These are phyloP conservation scores for Penicillium sp. DNA, from an alignment of 2,329 filamentous ascomycete genomes.

Conservation along the genomic window DNA sequence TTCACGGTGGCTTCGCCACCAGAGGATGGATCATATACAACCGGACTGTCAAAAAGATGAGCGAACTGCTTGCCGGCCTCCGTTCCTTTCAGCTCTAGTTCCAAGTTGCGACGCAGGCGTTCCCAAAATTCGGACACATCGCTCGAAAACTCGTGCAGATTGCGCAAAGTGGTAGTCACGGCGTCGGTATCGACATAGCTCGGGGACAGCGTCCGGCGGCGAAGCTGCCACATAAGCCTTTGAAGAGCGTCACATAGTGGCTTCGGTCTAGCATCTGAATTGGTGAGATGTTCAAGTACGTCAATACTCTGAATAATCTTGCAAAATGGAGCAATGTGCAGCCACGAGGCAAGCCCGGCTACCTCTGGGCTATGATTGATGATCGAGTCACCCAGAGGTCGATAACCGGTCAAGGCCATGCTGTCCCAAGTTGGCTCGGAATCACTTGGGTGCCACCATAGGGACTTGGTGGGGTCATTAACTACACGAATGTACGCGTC, in stretches of 20 bases:
- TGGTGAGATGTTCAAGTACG: conserved; percentile 46
- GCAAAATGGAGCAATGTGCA: conserved; percentile 60
- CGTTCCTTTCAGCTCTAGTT: conserved; percentile 52
- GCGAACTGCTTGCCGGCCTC: conserved; percentile 41
- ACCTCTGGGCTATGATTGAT: conserved; percentile 50
- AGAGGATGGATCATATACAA: conserved; percentile 5
- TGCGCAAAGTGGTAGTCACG: conserved; percentile 42
- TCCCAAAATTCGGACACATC: conserved; percentile 59
- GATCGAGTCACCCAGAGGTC: conserved; percentile 48
- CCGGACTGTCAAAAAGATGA: conserved; percentile 49
- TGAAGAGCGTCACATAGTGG: conserved; percentile 53
- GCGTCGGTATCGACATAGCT: conserved; percentile 43
- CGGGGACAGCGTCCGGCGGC: conserved; percentile 42
- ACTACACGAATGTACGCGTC: conserved; percentile 61
- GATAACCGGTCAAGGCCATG: conserved; percentile 56
- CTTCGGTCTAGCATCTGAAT: conserved; percentile 49
- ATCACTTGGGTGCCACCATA: conserved; percentile 60
- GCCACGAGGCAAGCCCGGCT: conserved; percentile 57
- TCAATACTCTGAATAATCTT: conserved; percentile 53
- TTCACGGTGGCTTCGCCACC: conserved; percentile 32
- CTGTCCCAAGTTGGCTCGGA: conserved; percentile 57
- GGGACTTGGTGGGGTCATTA: conserved; percentile 58
- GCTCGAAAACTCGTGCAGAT: conserved; percentile 45
- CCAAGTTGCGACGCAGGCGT: conserved; percentile 50
- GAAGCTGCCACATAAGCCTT: conserved; percentile 51